Evolutionary conservation across 768 basidiomycete species (phyloP), one percentile per base, ranked within the genome.

Genomic region (Pleurotus cornucopiae): DNA sequence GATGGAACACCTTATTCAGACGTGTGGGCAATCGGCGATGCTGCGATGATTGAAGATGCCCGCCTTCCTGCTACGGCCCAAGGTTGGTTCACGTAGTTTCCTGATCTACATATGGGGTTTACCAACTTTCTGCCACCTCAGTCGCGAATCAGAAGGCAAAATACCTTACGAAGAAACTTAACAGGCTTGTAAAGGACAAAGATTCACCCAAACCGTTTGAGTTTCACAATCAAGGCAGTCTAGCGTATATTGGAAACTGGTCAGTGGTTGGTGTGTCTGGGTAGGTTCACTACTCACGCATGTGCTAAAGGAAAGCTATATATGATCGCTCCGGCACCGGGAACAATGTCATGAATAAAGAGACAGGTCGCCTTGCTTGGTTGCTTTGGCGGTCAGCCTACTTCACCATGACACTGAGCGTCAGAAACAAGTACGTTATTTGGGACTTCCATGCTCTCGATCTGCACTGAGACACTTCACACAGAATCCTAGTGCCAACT

Each of bases 51-150:
- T 49, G 76, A 81, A 34, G 78, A 73, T 43, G 73, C 73, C 20
- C 72, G 77, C 40, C 73, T 94, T 7, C 91, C 93, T 9, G 90
- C 93, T 1, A 94, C 92, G 14, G 91, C 93, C 3, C 92, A 94
- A 80, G 89, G 86, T 73, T 4, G 39, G 13, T 56, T 61, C 7
- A n/a, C 20, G 26, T 55, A 46, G 6, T 58, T 34, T 7, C 16
- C 48, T 16, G 7, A 47, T 46, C 34, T 4, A 18, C 43, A 1
- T 20, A n/a, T 23, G 16, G 16, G 37, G 1, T 18, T 9, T 34
- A 48, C 43, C 18, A 13, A 25, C 23, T 11, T 18, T 18, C 18
- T 7, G 20, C 9, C 41, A 16, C 21, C 16, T n/a, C 55, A 88
- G 90, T 92, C 20, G 89, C 90, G 4, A 82, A 82, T 62, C 90